Evolutionary conservation across 2,329 filamentous ascomycete genomes (phyloP).

Genomic region (Sphaerulina musiva): DNA sequence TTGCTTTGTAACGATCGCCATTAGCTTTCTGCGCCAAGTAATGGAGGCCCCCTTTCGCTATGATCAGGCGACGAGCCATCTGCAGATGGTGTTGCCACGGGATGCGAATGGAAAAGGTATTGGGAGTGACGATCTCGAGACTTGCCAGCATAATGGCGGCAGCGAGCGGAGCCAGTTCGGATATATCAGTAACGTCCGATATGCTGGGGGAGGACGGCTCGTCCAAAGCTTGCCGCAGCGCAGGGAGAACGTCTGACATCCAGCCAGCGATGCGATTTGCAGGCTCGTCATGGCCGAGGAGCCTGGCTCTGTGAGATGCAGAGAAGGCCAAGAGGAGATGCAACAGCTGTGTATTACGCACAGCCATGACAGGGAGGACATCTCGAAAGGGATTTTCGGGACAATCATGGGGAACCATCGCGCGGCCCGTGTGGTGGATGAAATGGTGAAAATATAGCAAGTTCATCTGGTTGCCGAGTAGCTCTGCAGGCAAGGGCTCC

Average conservation of each 20-base stretch:
- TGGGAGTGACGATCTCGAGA: conserved; percentile 74
- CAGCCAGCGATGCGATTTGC: conserved; percentile 70
- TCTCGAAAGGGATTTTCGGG: conserved; percentile 54
- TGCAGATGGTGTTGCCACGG: conserved; percentile 75
- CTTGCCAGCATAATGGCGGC: conserved; percentile 81
- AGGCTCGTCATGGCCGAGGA: conserved; percentile 67
- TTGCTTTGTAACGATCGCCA: conserved; percentile 48
- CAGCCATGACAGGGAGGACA: conserved; percentile 60
- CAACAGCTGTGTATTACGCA: conserved; percentile 63
- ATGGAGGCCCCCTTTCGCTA: conserved; percentile 56
- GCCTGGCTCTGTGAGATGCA: conserved; percentile 71
- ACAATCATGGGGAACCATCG: conserved; percentile 57
- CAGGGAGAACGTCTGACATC: conserved; percentile 72
- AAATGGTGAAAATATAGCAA: conserved; percentile 68
- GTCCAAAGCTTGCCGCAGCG: conserved; percentile 58
- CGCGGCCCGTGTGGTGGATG: conserved; percentile 71
- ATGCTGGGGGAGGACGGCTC: conserved; percentile 24
- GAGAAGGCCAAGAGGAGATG: conserved; percentile 75
- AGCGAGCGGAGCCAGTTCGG: conserved; percentile 67
- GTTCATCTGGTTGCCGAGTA: conserved; percentile 72
- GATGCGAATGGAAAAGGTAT: conserved; percentile 71
- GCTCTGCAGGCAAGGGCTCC: conserved; percentile 49
- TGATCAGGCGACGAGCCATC: conserved; percentile 68
- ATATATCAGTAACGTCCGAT: conserved; percentile 46
- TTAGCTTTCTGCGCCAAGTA: conserved; percentile 35